Conservation (phyloP, 768 basidiomycete genomes). For the Kwoniella botswanensis region DNA sequence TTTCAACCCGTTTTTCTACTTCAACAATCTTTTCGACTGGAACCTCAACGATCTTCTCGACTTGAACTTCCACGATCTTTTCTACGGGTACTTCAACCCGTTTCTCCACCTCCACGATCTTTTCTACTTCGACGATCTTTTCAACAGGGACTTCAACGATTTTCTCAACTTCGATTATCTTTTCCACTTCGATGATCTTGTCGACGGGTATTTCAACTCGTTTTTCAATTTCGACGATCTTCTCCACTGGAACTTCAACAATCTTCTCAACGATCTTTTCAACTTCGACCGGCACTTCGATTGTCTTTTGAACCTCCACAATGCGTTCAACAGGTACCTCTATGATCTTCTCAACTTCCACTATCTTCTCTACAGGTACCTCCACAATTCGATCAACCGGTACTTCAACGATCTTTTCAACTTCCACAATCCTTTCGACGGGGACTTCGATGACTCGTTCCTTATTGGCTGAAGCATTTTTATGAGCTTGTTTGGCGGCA, state of each 20-base stretch:
- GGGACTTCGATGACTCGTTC: conserved; percentile 42
- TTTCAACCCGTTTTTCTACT: conserved; percentile 51
- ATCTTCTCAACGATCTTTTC: conserved; percentile 49
- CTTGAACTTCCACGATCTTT: conserved; percentile 50
- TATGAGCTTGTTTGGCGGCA: conserved; percentile 34
- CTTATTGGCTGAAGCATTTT: conserved; percentile 21
- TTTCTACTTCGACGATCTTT: conserved; percentile 38
- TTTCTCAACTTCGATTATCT: conserved; percentile 40
- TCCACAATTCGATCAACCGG: conserved; percentile 54
- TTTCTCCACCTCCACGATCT: conserved; percentile 45
- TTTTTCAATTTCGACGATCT: conserved; percentile 42
- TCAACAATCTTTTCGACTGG: conserved; percentile 44
- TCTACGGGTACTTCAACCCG: conserved; percentile 46
- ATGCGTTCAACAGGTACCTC: conserved; percentile 37
- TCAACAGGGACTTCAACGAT: conserved; percentile 35
- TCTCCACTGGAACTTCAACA: conserved; percentile 44
- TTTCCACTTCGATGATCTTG: conserved; percentile 45
- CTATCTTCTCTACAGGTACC: conserved; percentile 45
- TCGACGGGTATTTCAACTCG: conserved; percentile 46
- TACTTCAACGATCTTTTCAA: conserved; percentile 55
- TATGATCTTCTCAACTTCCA: conserved; percentile 48
- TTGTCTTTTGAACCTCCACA: conserved; percentile 30
- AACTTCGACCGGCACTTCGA: conserved; percentile 49
- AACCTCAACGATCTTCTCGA: conserved; percentile 48
- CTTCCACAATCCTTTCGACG: conserved; percentile 48